Conservation (phyloP, 2,329 filamentous ascomycete species). For the Paracorniculantispora psalliotae region DNA sequence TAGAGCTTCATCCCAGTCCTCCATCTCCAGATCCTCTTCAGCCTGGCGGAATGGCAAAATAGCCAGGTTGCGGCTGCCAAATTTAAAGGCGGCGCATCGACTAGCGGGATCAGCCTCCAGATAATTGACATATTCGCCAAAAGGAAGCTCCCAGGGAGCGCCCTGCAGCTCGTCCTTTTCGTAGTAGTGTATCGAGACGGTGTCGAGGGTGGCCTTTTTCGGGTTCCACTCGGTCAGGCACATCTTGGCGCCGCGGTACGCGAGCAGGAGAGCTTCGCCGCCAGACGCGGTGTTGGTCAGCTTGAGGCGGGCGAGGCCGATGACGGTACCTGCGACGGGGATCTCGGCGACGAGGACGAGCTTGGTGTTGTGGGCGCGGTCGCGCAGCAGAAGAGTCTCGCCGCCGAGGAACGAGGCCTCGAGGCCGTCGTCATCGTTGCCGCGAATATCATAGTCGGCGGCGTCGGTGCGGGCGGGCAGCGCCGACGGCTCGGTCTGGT, state of each 20-base stretch:
- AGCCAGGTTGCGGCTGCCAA: conserved; percentile 81
- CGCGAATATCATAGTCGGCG: conserved; percentile 46
- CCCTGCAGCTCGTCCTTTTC: conserved; percentile 86
- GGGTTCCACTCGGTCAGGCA: conserved; percentile 93
- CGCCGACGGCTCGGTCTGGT: conserved; percentile 21
- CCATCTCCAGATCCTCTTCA: conserved; percentile 85
- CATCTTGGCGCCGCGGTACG: conserved; percentile 86
- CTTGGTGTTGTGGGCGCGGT: conserved; percentile 65
- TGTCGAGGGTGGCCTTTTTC: conserved; percentile 70
- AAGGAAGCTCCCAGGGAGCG: conserved; percentile 72
- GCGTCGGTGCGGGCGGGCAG: conserved; percentile 35
- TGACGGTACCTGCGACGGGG: conserved; percentile 76
- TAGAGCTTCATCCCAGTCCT: conserved; percentile 80
- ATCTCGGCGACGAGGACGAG: conserved; percentile 83
- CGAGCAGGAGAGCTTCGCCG: conserved; percentile 77
- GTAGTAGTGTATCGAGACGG: conserved; percentile 95
- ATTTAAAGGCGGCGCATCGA: conserved; percentile 90
- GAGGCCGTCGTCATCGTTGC: conserved; percentile 58
- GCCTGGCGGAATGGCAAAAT: conserved; percentile 87
- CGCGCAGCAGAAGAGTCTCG: conserved; percentile 56
- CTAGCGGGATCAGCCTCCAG: conserved; percentile 86
- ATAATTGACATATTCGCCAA: conserved; percentile 73
- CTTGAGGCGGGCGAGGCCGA: conserved; percentile 74
- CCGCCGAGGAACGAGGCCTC: conserved; percentile 62
- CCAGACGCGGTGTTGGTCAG: conserved; percentile 68